These are phyloP conservation scores for Sherardia arvensis DNA, from an alignment of 257 asterid genomes.

Conservation along the genomic window DNA sequence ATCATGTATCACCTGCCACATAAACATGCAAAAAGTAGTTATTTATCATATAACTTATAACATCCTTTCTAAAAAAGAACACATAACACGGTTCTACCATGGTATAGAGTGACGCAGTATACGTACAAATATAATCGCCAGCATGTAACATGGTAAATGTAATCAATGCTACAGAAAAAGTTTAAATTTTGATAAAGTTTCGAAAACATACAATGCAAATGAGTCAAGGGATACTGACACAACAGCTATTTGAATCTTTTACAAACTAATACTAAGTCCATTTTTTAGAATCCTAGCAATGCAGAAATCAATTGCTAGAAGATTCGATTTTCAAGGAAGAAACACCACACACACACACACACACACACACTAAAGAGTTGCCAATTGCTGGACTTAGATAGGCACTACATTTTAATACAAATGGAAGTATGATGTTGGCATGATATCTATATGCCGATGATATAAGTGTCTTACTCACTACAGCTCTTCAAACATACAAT, in stretches of 20 bases:
- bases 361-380: no score
- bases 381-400: not conserved
- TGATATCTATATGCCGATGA: no score
- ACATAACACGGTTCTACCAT: not conserved
- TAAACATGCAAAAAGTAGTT: conserved; percentile 1
- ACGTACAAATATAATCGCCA: not conserved
- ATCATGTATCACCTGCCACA: conserved; percentile 72
- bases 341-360: no score
- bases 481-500: no score
- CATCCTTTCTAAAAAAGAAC: not conserved
- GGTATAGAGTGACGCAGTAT: not conserved
- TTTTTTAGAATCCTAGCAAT: not conserved
- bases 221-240: not conserved
- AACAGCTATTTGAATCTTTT: not conserved
- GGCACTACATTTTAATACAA: not conserved
- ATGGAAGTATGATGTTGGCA: no score
- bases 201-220: not conserved
- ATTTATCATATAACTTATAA: not conserved
- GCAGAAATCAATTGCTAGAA: not conserved
- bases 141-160: not conserved
- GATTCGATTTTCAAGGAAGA: no score
- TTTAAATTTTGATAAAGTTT: not conserved
- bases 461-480: no score
- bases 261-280: no score
- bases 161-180: not conserved